phyloP scores from a whole-genome alignment of 2,329 filamentous ascomycete genomes.

The Domatiomyces globalis region DNA sequence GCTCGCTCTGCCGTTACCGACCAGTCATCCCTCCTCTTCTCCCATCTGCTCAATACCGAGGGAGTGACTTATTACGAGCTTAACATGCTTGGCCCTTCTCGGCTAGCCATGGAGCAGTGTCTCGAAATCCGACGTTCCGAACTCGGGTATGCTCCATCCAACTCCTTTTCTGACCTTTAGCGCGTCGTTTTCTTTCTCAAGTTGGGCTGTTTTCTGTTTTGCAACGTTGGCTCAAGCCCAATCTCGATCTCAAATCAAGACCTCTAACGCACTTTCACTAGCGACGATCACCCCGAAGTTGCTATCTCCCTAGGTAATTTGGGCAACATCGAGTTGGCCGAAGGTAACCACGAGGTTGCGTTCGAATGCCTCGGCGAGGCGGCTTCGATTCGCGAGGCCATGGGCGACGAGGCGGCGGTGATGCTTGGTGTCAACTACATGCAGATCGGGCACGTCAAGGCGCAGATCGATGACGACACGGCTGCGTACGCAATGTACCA shows the following conservation, averaged over 20 bases:
- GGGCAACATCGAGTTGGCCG: constrained; percentile 5
- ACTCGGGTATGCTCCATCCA: too few relatives aligned
- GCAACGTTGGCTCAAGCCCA: too few relatives aligned
- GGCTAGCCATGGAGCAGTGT: neutral
- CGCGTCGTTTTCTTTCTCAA: too few relatives aligned
- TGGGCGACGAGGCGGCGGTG: constrained; percentile 1
- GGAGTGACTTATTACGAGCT: constrained; percentile 2
- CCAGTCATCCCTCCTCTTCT: neutral
- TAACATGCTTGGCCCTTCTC: constrained; percentile 2
- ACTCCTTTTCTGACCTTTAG: too few relatives aligned
- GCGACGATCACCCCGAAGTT: neutral
- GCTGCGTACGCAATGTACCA: constrained; percentile 3
- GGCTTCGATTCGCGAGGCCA: neutral
- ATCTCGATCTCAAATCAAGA: too few relatives aligned
- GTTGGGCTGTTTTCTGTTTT: too few relatives aligned
- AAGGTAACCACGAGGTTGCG: constrained; percentile 2
- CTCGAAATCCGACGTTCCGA: constrained; percentile 1
- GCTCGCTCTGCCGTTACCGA: constrained; percentile 1
- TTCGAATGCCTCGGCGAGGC: neutral
- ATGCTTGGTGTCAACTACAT: constrained; percentile 3
- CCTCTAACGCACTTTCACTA: too few relatives aligned
- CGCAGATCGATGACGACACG: neutral
- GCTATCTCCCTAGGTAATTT: constrained; percentile 3
- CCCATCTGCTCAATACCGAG: constrained; percentile 3
- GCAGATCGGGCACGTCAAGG: constrained; percentile 3